phyloP scores from a whole-genome alignment of 225 moss, liverwort and hornwort species.

The Lunularia cruciata region DNA sequence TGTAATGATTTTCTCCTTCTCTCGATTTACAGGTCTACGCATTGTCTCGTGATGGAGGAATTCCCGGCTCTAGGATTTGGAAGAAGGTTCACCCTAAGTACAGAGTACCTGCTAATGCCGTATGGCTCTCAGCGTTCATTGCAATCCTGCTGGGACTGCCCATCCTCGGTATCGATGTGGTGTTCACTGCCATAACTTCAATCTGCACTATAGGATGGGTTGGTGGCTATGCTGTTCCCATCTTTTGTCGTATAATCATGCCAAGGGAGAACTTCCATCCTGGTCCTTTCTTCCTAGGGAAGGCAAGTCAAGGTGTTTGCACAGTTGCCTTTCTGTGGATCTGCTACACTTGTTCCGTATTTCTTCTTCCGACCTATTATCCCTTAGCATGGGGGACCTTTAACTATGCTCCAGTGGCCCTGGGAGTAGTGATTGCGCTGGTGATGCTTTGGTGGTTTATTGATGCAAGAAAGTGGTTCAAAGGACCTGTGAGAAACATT shows the following conservation, averaged over 20 bases:
- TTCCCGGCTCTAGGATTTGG: constrained; percentile 63
- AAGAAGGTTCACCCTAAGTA: constrained; percentile 62
- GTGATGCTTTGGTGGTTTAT: constrained; percentile 78
- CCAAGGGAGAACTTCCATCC: constrained; percentile 56
- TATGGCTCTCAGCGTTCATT: constrained; percentile 54
- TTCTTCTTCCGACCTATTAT: constrained; percentile 65
- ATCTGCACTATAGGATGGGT: constrained; percentile 91
- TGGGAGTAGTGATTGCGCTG: constrained; percentile 46
- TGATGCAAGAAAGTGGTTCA: constrained; percentile 60
- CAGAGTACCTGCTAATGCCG: constrained; percentile 83
- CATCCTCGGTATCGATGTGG: constrained; percentile 69
- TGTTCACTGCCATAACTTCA: constrained; percentile 78
- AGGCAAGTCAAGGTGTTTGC: constrained; percentile 63
- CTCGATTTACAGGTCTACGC: constrained; percentile 58
- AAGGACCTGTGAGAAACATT: constrained; percentile 49
- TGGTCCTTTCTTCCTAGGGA: constrained; percentile 69
- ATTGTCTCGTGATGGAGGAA: constrained; percentile 76
- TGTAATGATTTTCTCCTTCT: not conserved
- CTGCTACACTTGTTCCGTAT: constrained; percentile 62
- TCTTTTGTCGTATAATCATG: constrained; percentile 75
- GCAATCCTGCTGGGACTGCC: constrained; percentile 71
- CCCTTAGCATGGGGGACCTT: constrained; percentile 53
- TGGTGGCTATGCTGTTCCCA: constrained; percentile 83
- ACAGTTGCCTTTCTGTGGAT: constrained; percentile 71
- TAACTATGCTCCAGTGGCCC: constrained; percentile 76